phyloP scores from a whole-genome alignment of 164 flowering plant species.

The Berberis vulgaris region DNA sequence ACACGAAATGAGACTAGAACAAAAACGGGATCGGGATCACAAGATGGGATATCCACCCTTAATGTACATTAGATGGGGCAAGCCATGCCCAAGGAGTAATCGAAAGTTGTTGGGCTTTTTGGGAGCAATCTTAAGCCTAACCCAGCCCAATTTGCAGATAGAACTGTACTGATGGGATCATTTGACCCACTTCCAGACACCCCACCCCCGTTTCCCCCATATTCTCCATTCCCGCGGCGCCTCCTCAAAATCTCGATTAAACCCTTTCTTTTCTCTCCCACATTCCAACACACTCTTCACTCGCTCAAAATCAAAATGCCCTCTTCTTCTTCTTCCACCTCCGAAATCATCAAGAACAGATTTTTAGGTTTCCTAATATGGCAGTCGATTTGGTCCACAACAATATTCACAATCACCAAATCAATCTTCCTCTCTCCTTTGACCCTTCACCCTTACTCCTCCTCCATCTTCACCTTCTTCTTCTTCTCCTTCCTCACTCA shows the following conservation, averaged over 20 bases:
- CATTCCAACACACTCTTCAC: neutral
- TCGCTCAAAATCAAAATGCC: constrained; percentile 5
- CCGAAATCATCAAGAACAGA: constrained; percentile 42
- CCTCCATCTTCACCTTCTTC: constrained; percentile 14
- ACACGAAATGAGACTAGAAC: too few species aligned
- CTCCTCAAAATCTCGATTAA: neutral
- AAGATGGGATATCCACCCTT: too few species aligned
- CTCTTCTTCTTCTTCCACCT: constrained; percentile 7
- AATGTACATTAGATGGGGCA: too few species aligned
- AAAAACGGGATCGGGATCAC: too few species aligned
- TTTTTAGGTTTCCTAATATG: constrained; percentile 63
- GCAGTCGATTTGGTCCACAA: constrained; percentile 48
- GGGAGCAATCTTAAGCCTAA: too few species aligned
- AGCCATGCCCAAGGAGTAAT: too few species aligned
- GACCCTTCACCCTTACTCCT: constrained; percentile 13
- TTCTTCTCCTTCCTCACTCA: constrained; percentile 13
- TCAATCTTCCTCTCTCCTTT: constrained; percentile 21
- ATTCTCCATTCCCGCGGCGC: neutral
- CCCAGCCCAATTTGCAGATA: too few species aligned
- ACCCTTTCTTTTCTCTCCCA: neutral
- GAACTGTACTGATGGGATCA: too few species aligned
- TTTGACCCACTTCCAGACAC: too few species aligned
- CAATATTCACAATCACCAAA: constrained; percentile 33
- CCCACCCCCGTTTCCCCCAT: neutral
- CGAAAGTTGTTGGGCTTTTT: too few species aligned